Conservation (phyloP, 192 early-diverging fungal genomes). For the Backusella australiensis region DNA sequence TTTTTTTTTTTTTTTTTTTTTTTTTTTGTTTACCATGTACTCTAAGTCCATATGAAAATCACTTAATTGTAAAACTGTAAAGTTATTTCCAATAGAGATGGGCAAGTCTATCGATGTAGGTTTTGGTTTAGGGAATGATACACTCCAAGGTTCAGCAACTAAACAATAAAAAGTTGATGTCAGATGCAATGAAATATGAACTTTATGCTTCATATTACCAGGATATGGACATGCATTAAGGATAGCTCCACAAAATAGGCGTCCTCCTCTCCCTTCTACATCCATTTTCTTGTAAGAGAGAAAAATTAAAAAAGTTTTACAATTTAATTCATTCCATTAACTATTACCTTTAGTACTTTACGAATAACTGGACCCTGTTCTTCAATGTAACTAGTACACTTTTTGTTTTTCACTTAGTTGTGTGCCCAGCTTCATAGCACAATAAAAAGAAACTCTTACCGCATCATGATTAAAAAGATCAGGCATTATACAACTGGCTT, state of each 20-base stretch:
- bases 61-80: constrained; percentile 47
- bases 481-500: constrained; percentile 28
- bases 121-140: constrained; percentile 44
- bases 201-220: constrained; percentile 16
- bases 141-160: constrained; percentile 22
- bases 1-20: too few species aligned
- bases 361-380: constrained; percentile 43
- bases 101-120: constrained; percentile 20
- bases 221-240: constrained; percentile 41
- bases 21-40: constrained; percentile 22
- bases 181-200: neutral
- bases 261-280: constrained; percentile 36
- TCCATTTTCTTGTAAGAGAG: constrained; percentile 18
- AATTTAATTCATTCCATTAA: neutral
- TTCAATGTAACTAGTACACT: constrained; percentile 44
- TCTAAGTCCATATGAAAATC: constrained; percentile 50
- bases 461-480: constrained; percentile 36
- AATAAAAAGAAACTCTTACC: constrained; percentile 21
- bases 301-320: neutral
- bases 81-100: constrained; percentile 28
- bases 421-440: neutral
- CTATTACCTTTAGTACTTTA: constrained; percentile 30
- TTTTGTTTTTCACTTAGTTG: neutral
- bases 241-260: constrained; percentile 37
- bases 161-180: too few species aligned